Evolutionary conservation across 2,329 filamentous ascomycete genomes (phyloP).

Genomic region (Epichloe uncinata): DNA sequence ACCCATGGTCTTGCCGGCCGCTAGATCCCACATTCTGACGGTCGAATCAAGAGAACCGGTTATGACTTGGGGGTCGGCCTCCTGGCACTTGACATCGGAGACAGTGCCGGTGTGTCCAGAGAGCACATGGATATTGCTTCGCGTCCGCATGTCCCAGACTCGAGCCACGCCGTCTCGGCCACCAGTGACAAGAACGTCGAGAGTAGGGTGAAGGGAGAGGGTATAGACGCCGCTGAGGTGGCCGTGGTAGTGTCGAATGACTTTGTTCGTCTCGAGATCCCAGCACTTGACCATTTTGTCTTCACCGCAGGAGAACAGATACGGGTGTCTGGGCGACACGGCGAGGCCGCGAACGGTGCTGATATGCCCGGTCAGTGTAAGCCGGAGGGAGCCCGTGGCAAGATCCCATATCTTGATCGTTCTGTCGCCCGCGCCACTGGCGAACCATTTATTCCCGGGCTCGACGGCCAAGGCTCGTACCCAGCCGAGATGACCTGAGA

Average conservation of each 20-base stretch:
- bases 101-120: slow-evolving; percentile 85
- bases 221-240: slow-evolving; percentile 95
- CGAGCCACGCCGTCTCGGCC: slow-evolving; percentile 87
- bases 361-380: slow-evolving; percentile 90
- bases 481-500: slow-evolving; percentile 93
- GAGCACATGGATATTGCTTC: slow-evolving; percentile 90
- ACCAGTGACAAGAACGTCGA: slow-evolving; percentile 90
- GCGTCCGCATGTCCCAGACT: slow-evolving; percentile 97
- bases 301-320: slow-evolving; percentile 94
- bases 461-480: slow-evolving; percentile 82
- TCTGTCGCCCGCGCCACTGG: slow-evolving; percentile 83
- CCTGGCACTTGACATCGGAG: slow-evolving; percentile 80
- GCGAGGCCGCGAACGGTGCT: slow-evolving; percentile 86
- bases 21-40: slow-evolving; percentile 87
- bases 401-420: slow-evolving; percentile 99
- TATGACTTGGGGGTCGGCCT: slow-evolving; percentile 87
- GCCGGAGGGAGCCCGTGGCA: slow-evolving; percentile 66
- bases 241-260: slow-evolving; percentile 94
- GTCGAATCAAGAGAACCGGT: slow-evolving; percentile 86
- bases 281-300: slow-evolving; percentile 99
- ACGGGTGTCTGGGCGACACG: slow-evolving; percentile 85
- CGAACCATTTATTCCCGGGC: slow-evolving; percentile 96
- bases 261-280: slow-evolving; percentile 99
- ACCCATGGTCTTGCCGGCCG: slow-evolving; percentile 90
- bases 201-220: slow-evolving; percentile 78